A percentile compares a stretch with the other conserved stretches of the same genome.
Evolutionary conservation across 2,329 filamentous ascomycete genomes (phyloP).

Genomic region (Diplodia scrobiculata): DNA sequence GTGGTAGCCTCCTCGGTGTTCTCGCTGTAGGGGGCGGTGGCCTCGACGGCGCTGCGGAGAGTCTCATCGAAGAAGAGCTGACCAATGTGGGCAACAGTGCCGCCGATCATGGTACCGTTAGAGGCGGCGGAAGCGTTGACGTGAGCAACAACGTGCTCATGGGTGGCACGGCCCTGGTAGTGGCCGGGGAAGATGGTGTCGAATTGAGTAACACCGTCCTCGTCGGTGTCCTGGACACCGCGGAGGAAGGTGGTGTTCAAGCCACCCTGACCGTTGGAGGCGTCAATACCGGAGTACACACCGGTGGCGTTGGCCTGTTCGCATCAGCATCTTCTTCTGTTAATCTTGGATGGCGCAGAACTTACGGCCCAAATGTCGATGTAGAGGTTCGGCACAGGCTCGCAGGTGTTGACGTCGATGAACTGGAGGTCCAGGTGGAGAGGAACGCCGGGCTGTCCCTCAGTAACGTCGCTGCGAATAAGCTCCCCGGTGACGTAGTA

Average conservation of each 20-base stretch:
- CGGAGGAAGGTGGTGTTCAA: conserved; percentile 49
- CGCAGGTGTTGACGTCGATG: conserved; percentile 58
- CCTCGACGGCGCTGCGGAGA: conserved; percentile 57
- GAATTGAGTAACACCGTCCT: conserved; percentile 55
- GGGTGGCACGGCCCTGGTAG: conserved; percentile 43
- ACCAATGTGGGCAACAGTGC: conserved; percentile 60
- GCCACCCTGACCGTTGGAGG: conserved; percentile 48
- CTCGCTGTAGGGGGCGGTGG: conserved; percentile 48
- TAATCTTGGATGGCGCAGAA: background rate
- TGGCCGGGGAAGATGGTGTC: conserved; percentile 52
- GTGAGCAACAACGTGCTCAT: conserved; percentile 45
- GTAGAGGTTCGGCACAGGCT: conserved; percentile 53
- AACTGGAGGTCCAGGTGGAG: conserved; percentile 58
- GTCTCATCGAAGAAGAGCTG: conserved; percentile 67
- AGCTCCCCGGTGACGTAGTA: conserved; percentile 56
- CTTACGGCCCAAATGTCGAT: conserved; percentile 54
- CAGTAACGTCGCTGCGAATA: conserved; percentile 53
- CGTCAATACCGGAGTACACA: conserved; percentile 51
- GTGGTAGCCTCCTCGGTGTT: conserved; percentile 50
- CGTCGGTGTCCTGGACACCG: conserved; percentile 52
- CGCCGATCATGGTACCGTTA: conserved; percentile 57
- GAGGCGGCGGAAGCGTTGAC: conserved; percentile 45
- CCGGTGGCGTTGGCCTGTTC: conserved; percentile 44
- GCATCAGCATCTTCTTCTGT: background rate
- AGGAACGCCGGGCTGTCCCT: conserved; percentile 53